Evolutionary conservation across 495 filamentous ascomycete genomes (phyloP), one percentile per base, ranked within the genome.

Genomic region (Neurospora sp.): DNA sequence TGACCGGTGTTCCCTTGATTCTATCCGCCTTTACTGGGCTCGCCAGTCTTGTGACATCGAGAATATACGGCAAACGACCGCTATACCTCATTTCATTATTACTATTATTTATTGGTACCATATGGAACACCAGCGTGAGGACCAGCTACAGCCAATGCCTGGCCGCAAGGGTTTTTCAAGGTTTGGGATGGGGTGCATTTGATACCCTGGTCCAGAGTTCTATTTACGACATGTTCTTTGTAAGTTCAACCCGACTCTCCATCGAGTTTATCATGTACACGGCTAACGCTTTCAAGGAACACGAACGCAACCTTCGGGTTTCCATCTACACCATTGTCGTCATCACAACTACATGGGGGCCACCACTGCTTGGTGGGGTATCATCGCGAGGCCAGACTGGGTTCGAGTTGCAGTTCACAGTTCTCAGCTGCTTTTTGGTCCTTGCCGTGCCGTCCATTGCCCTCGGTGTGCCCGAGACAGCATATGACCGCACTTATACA

Each of bases 141-240:
- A 76, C 70, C 71, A 80, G 77, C 74, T 83, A 83, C 71, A 77
- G 71, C 27, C 78, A 85, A 73, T 84, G 84, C 71, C 84, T 87
- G 84, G 78, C 82, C 6, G 83, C 84, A 18, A 77, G 86, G 39
- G 74, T 86, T 22, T 82, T 87, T 20, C 85, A 87, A 72, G 84
- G 84, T 11, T 37, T 87, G 10, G 85, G 84, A n/a, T 88, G 86
- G 86, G 86, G 86, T 39, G 80, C 81, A 35, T 85, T 86, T 53
- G 86, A 88, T 72, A 81, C 82, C 9, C 76, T 88, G 42, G 80
- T 85, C 2, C 73, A 82, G 31, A 80, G 80, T 18, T 83, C 81
- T 1, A 85, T 88, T 42, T 80, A 84, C 61, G 86, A 88, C 72
- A 85, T 84, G 2, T 88, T 81, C 74, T 87, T 86, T 75, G 86